Base-by-base conservation (phyloP, 2,329 filamentous ascomycete genomes). In the Neofusicoccum ribis region DNA sequence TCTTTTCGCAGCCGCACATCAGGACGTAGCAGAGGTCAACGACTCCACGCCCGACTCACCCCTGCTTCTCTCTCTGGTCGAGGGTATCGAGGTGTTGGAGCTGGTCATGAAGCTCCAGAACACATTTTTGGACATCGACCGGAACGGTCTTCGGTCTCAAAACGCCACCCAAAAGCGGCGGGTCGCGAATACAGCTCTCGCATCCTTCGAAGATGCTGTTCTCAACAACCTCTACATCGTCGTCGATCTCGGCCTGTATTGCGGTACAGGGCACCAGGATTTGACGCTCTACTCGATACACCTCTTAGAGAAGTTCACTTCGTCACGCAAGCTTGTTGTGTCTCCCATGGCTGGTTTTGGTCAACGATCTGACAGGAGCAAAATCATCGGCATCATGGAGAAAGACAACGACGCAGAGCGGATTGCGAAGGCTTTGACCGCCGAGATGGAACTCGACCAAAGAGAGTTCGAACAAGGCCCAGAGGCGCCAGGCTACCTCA, bases 161-260 rank as follows among this genome's bases (percentile, higher is more conserved):
- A 80, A 86, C 20, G 84, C 83, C 34, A 81, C 85, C 54, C 85
- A 87, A 59, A 83, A 85, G 34, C 79, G 83, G 8, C 84, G 86
- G 3, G 89, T 95, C 23, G 85, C 89, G 0, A 92, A 91, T 70
- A 86, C 90, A 5, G 88, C 92, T 0, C 91, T 94, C 69, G 84
- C 90, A n/a, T 93, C 91, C 0, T 94, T 99, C 71, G 94, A 98
- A 74, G 96, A 99, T 72, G 93, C 92, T 7, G 83, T 99, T 20
- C 83, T 97, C 44, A 92, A 89, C 65, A 90, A 95, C 71, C 81
- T 99, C 34, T 83, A 86, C 47, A 81, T 97, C 6, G 86, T 98
- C 46, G 89, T 93, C 3, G 89, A 95, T 69, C 82, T 99, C 27
- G 93, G 93, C 36, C 86, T 91, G 37, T 97, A 95, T 75, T 94